Evolutionary conservation across 768 basidiomycete species (phyloP), one percentile per base, ranked within the genome.

Genomic region (Podaxis sp.): DNA sequence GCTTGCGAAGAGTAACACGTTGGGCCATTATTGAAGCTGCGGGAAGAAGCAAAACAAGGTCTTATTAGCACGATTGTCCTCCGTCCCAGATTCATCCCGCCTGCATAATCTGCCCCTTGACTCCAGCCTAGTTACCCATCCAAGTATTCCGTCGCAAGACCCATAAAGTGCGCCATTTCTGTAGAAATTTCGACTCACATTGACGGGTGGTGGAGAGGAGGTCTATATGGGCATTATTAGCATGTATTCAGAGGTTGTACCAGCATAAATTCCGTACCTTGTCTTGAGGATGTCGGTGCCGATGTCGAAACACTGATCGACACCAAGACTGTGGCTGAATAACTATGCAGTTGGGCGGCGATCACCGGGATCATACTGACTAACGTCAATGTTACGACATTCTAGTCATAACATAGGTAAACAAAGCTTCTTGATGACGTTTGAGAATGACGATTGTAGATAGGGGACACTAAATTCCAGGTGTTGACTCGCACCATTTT

Each of bases 1-100:
- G 94, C 81, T 97, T 99, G 83, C 97, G 92, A 82, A 99, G 94
- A 72, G 95, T 97, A 73, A 99, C 96, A 75, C 97, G 95, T 88
- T 99, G 96, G 79, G 94, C 95, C 96, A 98, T 98, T 71, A 74
- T 60, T 71, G 66, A 64, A 69, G 59, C 75, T 74, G 64, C 33
- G 36, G 68, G 63, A 33, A 8, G 8, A 33, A 33, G 8, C 8
- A 33, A 59, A 57, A 51, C 19, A 55, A 44, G 13, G 58, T 26
- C 17, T n/a, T 24, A 44, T 66, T 9, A 65, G 53, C 64, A 52
- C 53, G 12, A 26, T 19, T 58, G 9, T n/a, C 24, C 48, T 38
- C 40, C 61, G 30, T 51, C 55, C 48, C 52, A 48, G 26, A 49
- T 46, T n/a, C 6, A 2, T 44, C 46, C 61, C 49, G 24, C 26